Conservation (phyloP, 108 stramenopile species). For the Bacterosira constricta region DNA sequence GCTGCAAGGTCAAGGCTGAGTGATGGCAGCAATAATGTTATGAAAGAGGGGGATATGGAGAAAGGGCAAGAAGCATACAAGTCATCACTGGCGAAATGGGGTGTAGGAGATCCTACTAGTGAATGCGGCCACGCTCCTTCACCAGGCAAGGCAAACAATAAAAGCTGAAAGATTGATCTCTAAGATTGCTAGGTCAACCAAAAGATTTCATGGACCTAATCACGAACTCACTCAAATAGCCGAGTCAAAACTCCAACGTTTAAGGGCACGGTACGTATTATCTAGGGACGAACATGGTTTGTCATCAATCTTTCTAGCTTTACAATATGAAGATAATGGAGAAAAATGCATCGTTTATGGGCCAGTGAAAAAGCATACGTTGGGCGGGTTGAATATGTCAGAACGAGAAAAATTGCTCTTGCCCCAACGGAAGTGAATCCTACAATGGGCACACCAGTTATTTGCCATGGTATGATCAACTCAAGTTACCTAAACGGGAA, state of each 20-base stretch:
- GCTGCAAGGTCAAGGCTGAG: no score
- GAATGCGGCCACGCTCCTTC: not conserved
- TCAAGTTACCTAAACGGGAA: slow-evolving; percentile 6
- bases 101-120: no score
- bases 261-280: not conserved
- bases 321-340: slow-evolving; percentile 13
- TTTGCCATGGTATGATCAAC: slow-evolving; percentile 12
- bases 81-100: no score
- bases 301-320: not conserved
- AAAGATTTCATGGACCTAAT: not conserved
- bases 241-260: not conserved
- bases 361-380: no score
- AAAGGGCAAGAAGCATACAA: no score
- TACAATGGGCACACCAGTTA: not conserved
- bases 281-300: not conserved
- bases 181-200: not conserved
- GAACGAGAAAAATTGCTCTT: not conserved
- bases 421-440: not conserved
- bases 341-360: not conserved
- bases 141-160: not conserved
- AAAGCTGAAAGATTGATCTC: not conserved
- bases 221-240: not conserved
- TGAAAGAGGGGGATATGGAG: no score
- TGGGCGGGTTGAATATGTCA: not conserved
- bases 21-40: no score